Base-by-base conservation (phyloP, 495 filamentous ascomycete genomes). In the Trichoderma gamsii region DNA sequence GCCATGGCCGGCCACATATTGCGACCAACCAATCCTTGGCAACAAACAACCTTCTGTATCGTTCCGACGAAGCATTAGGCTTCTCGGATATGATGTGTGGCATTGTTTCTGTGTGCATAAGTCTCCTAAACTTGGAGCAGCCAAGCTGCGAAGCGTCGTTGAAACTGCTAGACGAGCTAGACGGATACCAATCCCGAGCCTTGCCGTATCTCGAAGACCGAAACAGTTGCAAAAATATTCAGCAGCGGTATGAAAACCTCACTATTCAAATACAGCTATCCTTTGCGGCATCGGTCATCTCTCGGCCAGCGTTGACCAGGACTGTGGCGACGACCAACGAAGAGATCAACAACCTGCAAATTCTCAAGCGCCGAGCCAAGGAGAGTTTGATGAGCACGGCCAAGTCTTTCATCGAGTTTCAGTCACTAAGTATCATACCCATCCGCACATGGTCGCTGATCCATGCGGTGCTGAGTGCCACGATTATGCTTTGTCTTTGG, bases 1-100 rank as follows among this genome's bases (percentile, higher is more conserved):
- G 49, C 21, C 49, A 52, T 52, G 49, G 49, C 21, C 49, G 49
- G 9, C 49, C 49, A 21, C 49, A 52, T n/a, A 52, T 52, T 52
- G 49, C 49, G 18, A 21, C 49, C 18, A 52, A 11, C 16, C 49
- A 52, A 23, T 52, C 49, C 5, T 21, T 52, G 9, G 49, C 49
- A 11, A 52, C 49, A 5, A 49, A 21, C 2, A 52, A 52, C 3
- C n/a, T 23, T 23, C 49, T 52, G 8, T 25, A 11, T 11, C 9
- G 21, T n/a, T 23, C 49, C 21, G n/a, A 52, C n/a, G 18, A 23
- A 5, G 18, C 49, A 5, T 9, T 52, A 11, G 21, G 21, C n/a
- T 52, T 52, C 21, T 21, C 49, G 11, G 49, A 52, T 11, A 52
- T 23, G 49, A 21, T 52, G 49, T 52, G 21, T 23, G 49, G 49